Percentiles rank a stretch among this genome's conserved stretches.
phyloP scores from a whole-genome alignment of 192 early-diverging fungal species.

The Podila verticillata region DNA sequence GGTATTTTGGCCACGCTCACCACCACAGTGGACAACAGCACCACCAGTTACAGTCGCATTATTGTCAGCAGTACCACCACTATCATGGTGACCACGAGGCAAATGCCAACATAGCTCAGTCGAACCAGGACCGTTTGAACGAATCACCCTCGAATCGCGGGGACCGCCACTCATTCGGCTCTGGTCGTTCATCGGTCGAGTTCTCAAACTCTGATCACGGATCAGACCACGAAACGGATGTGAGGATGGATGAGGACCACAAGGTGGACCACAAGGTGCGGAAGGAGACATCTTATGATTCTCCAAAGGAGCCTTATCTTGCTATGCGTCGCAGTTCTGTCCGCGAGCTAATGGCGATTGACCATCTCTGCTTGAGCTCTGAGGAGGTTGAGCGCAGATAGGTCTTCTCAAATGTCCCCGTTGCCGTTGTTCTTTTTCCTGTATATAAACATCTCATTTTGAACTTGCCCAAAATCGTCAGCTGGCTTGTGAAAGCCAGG shows the following conservation, averaged over 20 bases:
- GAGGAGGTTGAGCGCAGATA: constrained; percentile 28
- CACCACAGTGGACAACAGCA: neutral
- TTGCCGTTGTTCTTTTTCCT: neutral
- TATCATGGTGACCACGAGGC: neutral
- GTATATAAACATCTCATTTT: neutral
- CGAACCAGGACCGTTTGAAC: neutral
- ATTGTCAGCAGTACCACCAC: neutral
- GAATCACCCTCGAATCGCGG: neutral
- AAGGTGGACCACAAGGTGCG: neutral
- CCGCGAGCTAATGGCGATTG: constrained; percentile 43
- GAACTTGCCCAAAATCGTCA: too few relatives aligned
- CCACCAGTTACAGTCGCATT: neutral
- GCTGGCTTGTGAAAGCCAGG: too few relatives aligned
- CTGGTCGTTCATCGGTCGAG: constrained; percentile 17
- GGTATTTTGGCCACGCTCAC: neutral
- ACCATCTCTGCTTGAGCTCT: constrained; percentile 44
- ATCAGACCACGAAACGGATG: constrained; percentile 19
- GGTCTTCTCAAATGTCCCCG: neutral
- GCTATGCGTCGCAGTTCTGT: constrained; percentile 45
- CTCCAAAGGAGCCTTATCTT: constrained; percentile 9
- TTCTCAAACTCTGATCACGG: constrained; percentile 21
- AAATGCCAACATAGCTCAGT: neutral
- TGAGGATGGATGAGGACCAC: constrained; percentile 2
- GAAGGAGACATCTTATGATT: neutral
- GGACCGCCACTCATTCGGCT: neutral